A percentile compares a stretch with the other conserved stretches of the same genome.
phyloP scores from a whole-genome alignment of 179 eudicot genomes.

The Nepenthes alata region DNA sequence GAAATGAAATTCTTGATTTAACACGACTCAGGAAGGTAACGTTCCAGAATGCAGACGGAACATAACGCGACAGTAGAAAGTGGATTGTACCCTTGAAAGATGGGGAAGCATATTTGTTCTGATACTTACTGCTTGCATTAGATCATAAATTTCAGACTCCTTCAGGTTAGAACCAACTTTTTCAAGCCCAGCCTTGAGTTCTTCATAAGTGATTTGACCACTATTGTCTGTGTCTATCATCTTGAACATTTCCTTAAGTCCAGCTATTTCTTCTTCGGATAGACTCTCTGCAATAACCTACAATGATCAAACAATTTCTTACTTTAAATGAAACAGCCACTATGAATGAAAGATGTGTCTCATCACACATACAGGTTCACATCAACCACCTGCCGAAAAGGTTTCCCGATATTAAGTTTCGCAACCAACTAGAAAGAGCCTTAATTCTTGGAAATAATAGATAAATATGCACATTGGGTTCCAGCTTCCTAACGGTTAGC shows the following conservation, averaged over 20 bases:
- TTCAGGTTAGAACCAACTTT: conserved; percentile 26
- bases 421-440: no score
- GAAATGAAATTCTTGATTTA: no score
- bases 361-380: not conserved
- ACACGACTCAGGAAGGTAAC: no score
- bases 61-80: no score
- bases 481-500: no score
- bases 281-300: conserved; percentile 11
- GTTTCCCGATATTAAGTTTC: not conserved
- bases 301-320: not conserved
- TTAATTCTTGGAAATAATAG: no score
- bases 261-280: conserved; percentile 14
- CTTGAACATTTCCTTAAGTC: conserved; percentile 15
- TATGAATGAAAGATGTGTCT: not conserved
- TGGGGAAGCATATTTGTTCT: no score
- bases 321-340: not conserved
- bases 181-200: conserved; percentile 10
- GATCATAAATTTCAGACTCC: conserved; percentile 13
- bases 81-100: no score
- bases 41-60: no score
- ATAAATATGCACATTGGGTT: no score
- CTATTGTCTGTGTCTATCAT: conserved; percentile 14
- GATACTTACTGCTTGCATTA: conserved; percentile 14
- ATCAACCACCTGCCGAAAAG: not conserved
- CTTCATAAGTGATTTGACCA: conserved; percentile 12